Evolutionary conservation across 768 basidiomycete genomes (phyloP).

Genomic region (Agaricus subrufescens): DNA sequence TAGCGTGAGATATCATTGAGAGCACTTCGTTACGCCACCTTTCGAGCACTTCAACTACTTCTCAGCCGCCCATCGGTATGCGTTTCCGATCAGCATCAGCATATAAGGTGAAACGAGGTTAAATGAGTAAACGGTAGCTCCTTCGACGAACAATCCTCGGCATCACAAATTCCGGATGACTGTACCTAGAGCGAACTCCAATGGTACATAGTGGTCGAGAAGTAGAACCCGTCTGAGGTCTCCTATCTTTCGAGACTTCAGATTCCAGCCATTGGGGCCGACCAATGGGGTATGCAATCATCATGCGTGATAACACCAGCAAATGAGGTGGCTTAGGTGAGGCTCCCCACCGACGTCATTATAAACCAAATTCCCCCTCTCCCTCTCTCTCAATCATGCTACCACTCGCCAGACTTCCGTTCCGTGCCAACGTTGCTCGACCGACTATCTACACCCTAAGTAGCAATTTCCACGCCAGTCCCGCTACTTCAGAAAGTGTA

Average conservation of each 20-base stretch:
- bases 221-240: neutral
- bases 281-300: neutral
- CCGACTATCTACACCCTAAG: slow-evolving; percentile 5
- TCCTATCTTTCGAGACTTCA: neutral
- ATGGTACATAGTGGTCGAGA: too few relatives aligned
- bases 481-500: slow-evolving; percentile 30
- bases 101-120: too few relatives aligned
- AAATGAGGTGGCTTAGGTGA: slow-evolving; percentile 3
- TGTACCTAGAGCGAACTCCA: too few relatives aligned
- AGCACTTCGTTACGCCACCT: too few relatives aligned
- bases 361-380: neutral
- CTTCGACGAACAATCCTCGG: too few relatives aligned
- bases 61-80: too few relatives aligned
- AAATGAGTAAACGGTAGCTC: too few relatives aligned
- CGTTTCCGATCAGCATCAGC: too few relatives aligned
- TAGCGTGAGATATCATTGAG: too few relatives aligned
- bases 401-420: neutral
- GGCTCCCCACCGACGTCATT: slow-evolving; percentile 9
- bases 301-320: neutral
- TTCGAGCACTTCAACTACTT: too few relatives aligned
- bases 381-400: neutral
- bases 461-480: slow-evolving; percentile 31
- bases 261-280: neutral
- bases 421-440: neutral
- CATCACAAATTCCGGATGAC: too few relatives aligned